Percentiles rank a stretch among this genome's conserved stretches.
Conservation (phyloP, 1,139 yeast species). For the Candida glucosophila region DNA sequence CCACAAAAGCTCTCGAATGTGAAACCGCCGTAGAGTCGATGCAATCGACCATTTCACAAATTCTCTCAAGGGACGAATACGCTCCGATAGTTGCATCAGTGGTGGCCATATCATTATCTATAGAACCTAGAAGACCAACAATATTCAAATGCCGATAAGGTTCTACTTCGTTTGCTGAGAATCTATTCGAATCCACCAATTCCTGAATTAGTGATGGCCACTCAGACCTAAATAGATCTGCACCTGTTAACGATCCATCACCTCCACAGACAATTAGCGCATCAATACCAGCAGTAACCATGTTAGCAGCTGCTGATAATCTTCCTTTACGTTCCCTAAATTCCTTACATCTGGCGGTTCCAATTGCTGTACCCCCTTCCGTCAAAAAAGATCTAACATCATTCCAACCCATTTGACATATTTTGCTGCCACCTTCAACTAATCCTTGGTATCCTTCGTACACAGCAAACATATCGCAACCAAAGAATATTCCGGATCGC, state of each 20-base stretch:
- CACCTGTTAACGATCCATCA: slow-evolving; percentile 97
- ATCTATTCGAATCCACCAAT: slow-evolving; percentile 43
- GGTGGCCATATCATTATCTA: slow-evolving; percentile 94
- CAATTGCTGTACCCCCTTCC: slow-evolving; percentile 91
- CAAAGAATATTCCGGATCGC: slow-evolving; percentile 76
- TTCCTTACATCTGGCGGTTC: slow-evolving; percentile 87
- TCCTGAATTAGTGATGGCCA: slow-evolving; percentile 86
- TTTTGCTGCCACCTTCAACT: slow-evolving; percentile 73
- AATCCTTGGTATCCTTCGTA: slow-evolving; percentile 95
- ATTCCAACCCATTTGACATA: slow-evolving; percentile 78
- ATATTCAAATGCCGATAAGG: slow-evolving; percentile 72
- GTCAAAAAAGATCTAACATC: slow-evolving; percentile 90
- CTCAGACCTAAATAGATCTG: slow-evolving; percentile 85
- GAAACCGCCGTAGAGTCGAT: slow-evolving; percentile 96
- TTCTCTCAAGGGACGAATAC: slow-evolving; percentile 85
- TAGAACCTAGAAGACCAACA: slow-evolving; percentile 93
- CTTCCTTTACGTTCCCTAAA: slow-evolving; percentile 84
- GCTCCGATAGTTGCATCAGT: slow-evolving; percentile 98
- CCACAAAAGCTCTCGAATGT: slow-evolving; percentile 94
- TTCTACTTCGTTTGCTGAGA: slow-evolving; percentile 48
- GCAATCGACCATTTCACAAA: slow-evolving; percentile 87
- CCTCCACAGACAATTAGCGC: slow-evolving; percentile 98
- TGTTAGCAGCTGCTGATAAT: slow-evolving; percentile 69
- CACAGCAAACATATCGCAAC: slow-evolving; percentile 92
- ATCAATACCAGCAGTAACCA: slow-evolving; percentile 84